Conservation (phyloP, 352 stramenopile species). For the Pythium scleroteichum region DNA sequence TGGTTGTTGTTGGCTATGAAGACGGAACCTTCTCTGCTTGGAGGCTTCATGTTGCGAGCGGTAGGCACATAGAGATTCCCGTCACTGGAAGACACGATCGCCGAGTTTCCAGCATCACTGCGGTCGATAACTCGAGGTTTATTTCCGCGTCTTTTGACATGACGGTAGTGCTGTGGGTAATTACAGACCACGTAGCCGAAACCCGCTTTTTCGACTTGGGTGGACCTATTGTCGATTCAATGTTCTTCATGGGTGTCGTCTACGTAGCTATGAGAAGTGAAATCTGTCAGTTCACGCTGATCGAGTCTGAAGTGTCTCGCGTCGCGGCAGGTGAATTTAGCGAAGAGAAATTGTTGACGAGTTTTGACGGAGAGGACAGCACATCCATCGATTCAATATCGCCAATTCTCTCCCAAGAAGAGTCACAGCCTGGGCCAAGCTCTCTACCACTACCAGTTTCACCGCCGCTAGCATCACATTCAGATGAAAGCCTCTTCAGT, state of each 20-base stretch:
- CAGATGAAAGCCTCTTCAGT: constrained; percentile 26
- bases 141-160: constrained; percentile 61
- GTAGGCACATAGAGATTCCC: constrained; percentile 30
- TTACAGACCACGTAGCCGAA: constrained; percentile 40
- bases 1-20: constrained; percentile 48
- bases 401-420: background rate
- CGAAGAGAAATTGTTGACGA: background rate
- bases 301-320: background rate
- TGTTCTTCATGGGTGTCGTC: constrained; percentile 26
- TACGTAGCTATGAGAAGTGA: constrained; percentile 17
- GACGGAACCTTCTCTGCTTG: constrained; percentile 54
- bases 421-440: constrained; percentile 8
- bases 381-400: too few species aligned
- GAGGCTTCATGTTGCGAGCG: constrained; percentile 10
- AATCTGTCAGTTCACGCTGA: constrained; percentile 24
- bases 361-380: background rate
- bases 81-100: constrained; percentile 44
- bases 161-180: constrained; percentile 61
- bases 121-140: constrained; percentile 31
- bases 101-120: constrained; percentile 37
- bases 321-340: too few species aligned
- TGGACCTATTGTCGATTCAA: constrained; percentile 46
- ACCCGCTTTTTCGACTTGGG: constrained; percentile 67
- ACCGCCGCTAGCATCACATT: background rate
- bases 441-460: constrained; percentile 5